phyloP scores from a whole-genome alignment of 352 stramenopile species.

The Phytophthora meadii region DNA sequence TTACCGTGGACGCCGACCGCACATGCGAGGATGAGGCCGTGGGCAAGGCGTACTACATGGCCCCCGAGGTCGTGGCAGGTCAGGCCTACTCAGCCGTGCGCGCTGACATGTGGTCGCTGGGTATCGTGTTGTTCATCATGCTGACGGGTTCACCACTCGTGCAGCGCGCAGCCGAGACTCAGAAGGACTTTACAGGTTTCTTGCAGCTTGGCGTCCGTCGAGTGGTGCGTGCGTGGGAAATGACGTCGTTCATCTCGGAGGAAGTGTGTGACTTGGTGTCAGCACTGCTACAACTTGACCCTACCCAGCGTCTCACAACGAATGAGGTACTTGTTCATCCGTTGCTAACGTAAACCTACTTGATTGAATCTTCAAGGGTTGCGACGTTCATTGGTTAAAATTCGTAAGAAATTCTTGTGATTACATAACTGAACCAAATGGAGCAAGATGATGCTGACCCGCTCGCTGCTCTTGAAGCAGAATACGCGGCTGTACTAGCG shows the following conservation, averaged over 20 bases:
- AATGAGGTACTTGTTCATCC: conserved; percentile 37
- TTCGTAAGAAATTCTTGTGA: not conserved
- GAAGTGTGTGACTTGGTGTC: conserved; percentile 34
- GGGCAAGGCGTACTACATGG: conserved; percentile 67
- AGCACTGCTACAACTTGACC: conserved; percentile 44
- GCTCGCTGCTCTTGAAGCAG: conserved; percentile 60
- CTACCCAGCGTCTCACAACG: conserved; percentile 38
- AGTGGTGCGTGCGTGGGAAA: conserved; percentile 58
- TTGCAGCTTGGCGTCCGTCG: conserved; percentile 43
- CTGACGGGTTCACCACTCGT: conserved; percentile 58
- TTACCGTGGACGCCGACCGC: conserved; percentile 35
- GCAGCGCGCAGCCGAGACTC: conserved; percentile 28
- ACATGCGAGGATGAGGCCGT: conserved; percentile 32
- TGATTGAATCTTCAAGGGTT: conserved; percentile 6
- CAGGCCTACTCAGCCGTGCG: conserved; percentile 43
- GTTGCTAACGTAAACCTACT: too few species aligned
- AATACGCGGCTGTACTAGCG: conserved; percentile 68
- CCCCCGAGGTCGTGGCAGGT: conserved; percentile 46
- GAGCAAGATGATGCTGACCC: conserved; percentile 37
- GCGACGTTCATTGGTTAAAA: not conserved
- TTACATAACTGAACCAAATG: conserved; percentile 5
- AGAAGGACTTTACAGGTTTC: conserved; percentile 42
- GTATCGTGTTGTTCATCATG: conserved; percentile 74
- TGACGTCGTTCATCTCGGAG: conserved; percentile 35
- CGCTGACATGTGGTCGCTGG: conserved; percentile 75